Evolutionary conservation across 2,329 filamentous ascomycete genomes (phyloP).

Genomic region (Coniella lustricola): DNA sequence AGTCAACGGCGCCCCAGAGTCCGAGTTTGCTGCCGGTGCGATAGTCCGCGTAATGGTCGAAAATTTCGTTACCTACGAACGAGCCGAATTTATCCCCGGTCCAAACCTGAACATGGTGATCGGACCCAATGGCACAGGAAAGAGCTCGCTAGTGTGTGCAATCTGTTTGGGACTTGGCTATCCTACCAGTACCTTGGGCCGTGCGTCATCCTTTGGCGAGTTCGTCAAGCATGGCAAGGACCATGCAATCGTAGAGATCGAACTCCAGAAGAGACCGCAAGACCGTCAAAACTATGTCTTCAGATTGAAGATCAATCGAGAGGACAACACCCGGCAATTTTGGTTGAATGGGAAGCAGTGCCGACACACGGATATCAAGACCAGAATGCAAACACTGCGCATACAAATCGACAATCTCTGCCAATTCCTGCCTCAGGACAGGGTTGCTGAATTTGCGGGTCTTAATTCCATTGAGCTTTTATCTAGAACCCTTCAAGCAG

Average conservation of each 20-base stretch:
- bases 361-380: conserved; percentile 57
- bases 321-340: conserved; percentile 77
- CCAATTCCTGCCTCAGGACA: conserved; percentile 93
- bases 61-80: conserved; percentile 93
- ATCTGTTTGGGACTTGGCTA: conserved; percentile 91
- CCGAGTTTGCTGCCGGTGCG: conserved; percentile 62
- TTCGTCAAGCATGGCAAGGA: conserved; percentile 87
- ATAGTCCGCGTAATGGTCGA: conserved; percentile 80
- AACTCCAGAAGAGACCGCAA: conserved; percentile 61
- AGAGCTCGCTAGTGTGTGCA: conserved; percentile 94
- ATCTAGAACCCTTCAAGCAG: conserved; percentile 79
- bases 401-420: conserved; percentile 98
- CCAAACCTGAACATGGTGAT: conserved; percentile 98
- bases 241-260: conserved; percentile 80
- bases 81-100: conserved; percentile 83
- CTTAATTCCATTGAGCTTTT: conserved; percentile 76
- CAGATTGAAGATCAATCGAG: conserved; percentile 67
- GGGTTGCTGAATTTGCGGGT: conserved; percentile 87
- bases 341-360: conserved; percentile 62
- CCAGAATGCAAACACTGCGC: conserved; percentile 62
- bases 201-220: conserved; percentile 76
- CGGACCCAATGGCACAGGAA: conserved; percentile 96
- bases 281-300: conserved; percentile 65
- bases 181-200: conserved; percentile 72
- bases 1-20: conserved; percentile 16